A percentile compares a stretch with the other conserved stretches of the same genome.
Evolutionary conservation across 176 grass and related monocot species (phyloP).

Genomic region (Lolium multiflorum): DNA sequence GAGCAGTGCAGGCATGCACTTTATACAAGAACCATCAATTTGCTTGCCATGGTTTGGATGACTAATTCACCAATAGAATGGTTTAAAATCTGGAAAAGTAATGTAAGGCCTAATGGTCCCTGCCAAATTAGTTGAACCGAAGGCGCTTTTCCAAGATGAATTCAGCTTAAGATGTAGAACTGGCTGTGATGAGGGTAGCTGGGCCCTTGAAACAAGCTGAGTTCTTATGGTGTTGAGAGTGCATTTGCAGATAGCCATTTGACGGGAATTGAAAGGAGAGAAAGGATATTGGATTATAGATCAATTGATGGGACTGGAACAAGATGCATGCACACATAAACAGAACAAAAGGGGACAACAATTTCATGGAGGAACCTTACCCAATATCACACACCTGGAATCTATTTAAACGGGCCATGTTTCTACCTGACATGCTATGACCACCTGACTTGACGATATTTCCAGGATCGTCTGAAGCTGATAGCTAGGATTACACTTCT

Average conservation of each 20-base stretch:
- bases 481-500: constrained; percentile 40
- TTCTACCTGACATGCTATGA: constrained; percentile 42
- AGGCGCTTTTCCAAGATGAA: constrained; percentile 45
- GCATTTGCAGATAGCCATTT: constrained; percentile 42
- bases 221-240: constrained; percentile 40
- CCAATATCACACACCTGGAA: constrained; percentile 3
- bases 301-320: constrained; percentile 42
- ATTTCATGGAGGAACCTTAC: constrained; percentile 40
- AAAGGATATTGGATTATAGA: constrained; percentile 47
- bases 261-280: constrained; percentile 40
- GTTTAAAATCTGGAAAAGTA: constrained; percentile 41
- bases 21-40: constrained; percentile 29
- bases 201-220: constrained; percentile 32
- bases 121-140: constrained; percentile 45
- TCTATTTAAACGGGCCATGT: constrained; percentile 48
- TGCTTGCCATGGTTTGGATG: constrained; percentile 38
- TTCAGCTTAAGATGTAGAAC: constrained; percentile 41
- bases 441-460: constrained; percentile 27
- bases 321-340: constrained; percentile 46
- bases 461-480: constrained; percentile 37
- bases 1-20: constrained; percentile 39
- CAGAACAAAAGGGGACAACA: constrained; percentile 41
- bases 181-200: constrained; percentile 34
- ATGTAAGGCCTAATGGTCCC: constrained; percentile 35
- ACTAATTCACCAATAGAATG: constrained; percentile 32